Evolutionary conservation across 768 basidiomycete genomes (phyloP).

Genomic region (Multifurca ochricompacta): DNA sequence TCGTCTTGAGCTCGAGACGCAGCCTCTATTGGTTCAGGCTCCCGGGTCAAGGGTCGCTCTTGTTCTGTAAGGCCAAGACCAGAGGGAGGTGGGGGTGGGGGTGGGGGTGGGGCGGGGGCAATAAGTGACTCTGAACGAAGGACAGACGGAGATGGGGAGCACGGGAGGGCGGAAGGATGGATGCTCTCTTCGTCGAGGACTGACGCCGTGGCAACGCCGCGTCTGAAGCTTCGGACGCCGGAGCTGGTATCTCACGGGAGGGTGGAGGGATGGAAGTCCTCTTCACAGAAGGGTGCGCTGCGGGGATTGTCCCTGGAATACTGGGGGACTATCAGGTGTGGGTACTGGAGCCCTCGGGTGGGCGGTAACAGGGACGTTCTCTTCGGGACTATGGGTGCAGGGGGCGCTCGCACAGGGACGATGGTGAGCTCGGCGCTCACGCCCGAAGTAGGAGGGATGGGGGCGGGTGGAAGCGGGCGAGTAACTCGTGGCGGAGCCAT

Average conservation of each 20-base stretch:
- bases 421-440: slow-evolving; percentile 8
- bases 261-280: slow-evolving; percentile 13
- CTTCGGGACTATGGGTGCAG: slow-evolving; percentile 6
- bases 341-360: slow-evolving; percentile 7
- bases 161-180: slow-evolving; percentile 14
- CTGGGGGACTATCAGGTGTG: neutral
- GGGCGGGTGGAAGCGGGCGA: slow-evolving; percentile 29
- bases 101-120: neutral
- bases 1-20: slow-evolving; percentile 3
- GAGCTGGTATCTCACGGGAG: slow-evolving; percentile 1
- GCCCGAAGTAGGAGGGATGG: slow-evolving; percentile 25
- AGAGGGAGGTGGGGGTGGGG: neutral
- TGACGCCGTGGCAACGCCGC: slow-evolving; percentile 3
- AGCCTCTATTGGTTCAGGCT: slow-evolving; percentile 3
- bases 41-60: slow-evolving; percentile 5
- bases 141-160: slow-evolving; percentile 8
- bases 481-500: slow-evolving; percentile 29
- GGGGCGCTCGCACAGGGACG: neutral
- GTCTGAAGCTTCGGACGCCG: neutral
- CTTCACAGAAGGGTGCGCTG: slow-evolving; percentile 4
- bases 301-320: neutral
- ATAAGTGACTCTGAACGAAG: neutral
- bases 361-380: slow-evolving; percentile 18
- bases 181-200: slow-evolving; percentile 9
- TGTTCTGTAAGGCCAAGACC: slow-evolving; percentile 1